Evolutionary conservation across 106 monocot genomes (phyloP).

Genomic region (Acorus gramineus): DNA sequence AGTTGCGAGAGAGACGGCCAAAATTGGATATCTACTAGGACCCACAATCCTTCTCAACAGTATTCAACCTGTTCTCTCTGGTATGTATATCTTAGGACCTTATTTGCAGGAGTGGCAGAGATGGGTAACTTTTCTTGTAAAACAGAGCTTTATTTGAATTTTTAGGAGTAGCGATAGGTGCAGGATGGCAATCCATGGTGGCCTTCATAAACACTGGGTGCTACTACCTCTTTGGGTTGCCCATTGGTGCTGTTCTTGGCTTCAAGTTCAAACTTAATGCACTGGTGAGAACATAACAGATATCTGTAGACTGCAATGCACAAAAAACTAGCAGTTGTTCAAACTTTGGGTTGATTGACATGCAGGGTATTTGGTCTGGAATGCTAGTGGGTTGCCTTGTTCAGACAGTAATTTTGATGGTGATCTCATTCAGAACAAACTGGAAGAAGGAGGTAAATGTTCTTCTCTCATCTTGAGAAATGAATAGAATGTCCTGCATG

Average conservation of each 20-base stretch:
- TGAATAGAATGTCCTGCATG: too few species aligned
- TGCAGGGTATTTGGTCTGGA: constrained; percentile 84
- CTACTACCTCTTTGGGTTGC: constrained; percentile 70
- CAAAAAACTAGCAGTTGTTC: too few species aligned
- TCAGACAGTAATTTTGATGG: constrained; percentile 46
- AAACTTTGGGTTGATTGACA: neutral
- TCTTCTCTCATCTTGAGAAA: too few species aligned
- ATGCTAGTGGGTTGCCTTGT: constrained; percentile 46
- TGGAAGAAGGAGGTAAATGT: constrained; percentile 65
- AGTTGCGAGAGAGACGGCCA: constrained; percentile 49
- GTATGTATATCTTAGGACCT: constrained; percentile 13
- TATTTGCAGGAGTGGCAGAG: constrained; percentile 44
- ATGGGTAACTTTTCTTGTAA: too few species aligned
- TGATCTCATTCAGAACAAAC: constrained; percentile 50
- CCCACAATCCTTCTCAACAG: constrained; percentile 62
- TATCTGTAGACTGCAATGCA: too few species aligned
- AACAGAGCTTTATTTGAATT: too few species aligned
- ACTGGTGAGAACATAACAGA: constrained; percentile 19
- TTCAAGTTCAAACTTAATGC: constrained; percentile 66
- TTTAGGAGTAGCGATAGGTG: constrained; percentile 24
- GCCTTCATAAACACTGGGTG: constrained; percentile 64
- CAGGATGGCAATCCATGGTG: constrained; percentile 69
- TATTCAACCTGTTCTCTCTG: constrained; percentile 77
- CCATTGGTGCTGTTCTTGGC: constrained; percentile 60
- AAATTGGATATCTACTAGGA: constrained; percentile 57